phyloP scores from a whole-genome alignment of 768 basidiomycete genomes.

The Cystofilobasidium ferigula region DNA sequence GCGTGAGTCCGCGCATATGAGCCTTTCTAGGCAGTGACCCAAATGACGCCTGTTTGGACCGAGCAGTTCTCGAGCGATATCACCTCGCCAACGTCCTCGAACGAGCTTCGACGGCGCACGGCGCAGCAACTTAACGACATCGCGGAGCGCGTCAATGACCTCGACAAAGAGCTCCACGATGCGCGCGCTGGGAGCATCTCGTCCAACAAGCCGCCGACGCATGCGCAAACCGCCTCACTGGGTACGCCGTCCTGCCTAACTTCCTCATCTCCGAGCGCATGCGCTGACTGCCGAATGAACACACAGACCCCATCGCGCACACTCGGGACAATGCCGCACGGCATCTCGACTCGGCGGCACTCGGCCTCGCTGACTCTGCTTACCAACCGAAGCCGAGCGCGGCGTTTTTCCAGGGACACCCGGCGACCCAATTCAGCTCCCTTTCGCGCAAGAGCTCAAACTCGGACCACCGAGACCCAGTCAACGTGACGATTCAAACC shows the following conservation, averaged over 20 bases:
- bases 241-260: too few species aligned
- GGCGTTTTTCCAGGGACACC: not conserved
- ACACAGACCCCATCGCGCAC: too few species aligned
- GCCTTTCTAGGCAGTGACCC: too few species aligned
- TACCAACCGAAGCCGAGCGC: not conserved
- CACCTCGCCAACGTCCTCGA: not conserved
- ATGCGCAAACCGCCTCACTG: not conserved
- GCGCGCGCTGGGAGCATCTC: not conserved
- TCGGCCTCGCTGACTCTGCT: too few species aligned
- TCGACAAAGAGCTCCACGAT: not conserved
- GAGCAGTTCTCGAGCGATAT: too few species aligned
- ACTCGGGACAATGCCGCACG: too few species aligned
- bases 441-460: not conserved
- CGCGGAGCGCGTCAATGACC: conserved; percentile 1
- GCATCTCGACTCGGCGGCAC: too few species aligned
- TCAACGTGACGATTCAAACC: not conserved
- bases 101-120: not conserved
- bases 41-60: too few species aligned
- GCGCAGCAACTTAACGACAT: not conserved
- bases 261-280: too few species aligned
- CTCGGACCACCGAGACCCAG: not conserved
- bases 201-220: not conserved
- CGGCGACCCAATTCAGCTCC: not conserved
- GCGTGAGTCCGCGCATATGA: not conserved
- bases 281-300: too few species aligned